Evolutionary conservation across 2,329 filamentous ascomycete genomes (phyloP), one percentile per base, ranked within the genome.

Genomic region (Pleoardoris graminearum): DNA sequence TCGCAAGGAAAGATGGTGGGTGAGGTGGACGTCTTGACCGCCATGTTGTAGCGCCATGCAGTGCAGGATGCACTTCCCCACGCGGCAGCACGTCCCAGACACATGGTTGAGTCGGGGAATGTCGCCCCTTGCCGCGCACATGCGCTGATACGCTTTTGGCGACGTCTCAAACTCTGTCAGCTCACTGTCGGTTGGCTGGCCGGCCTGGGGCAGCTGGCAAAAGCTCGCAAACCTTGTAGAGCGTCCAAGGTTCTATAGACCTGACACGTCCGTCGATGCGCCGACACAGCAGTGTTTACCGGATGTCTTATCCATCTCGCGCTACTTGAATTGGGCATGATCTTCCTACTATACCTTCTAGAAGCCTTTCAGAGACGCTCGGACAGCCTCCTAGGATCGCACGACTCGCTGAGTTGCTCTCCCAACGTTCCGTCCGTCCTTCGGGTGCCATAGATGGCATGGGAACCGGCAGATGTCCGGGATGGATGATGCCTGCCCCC

Each of bases 321-420:
- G 12, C 42, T 41, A 19, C 32, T 29, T 25, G 27, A 41, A 22
- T 29, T 25, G 37, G 41, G 52, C 50, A 43, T 43, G 43, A 56
- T 61, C 51, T 50, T 60, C 59, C 57, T 58, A 53, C 29, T 8
- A 45, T 30, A 17, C 32, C 44, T 47, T 47, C 44, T 50, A 55
- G 57, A 43, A 53, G 50, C 60, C 63, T 67, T 63, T 58, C 58
- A 62, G 66, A 67, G 60, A 56, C 60, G 66, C 66, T 70, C 66
- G 66, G 61, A 62, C 66, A 60, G 33, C 37, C 41, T 53, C 19
- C 52, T 23, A 42, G 41, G n/a, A 48, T 39, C 48, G 53, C 55
- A 46, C 58, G 48, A 51, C 55, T 42, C 58, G 51, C 55, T 39
- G 62, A 50, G 50, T 30, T 35, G 17, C 44, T 19, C 51, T 43